phyloP scores from a whole-genome alignment of 441 rosid genomes.

The Gossypium laxum region DNA sequence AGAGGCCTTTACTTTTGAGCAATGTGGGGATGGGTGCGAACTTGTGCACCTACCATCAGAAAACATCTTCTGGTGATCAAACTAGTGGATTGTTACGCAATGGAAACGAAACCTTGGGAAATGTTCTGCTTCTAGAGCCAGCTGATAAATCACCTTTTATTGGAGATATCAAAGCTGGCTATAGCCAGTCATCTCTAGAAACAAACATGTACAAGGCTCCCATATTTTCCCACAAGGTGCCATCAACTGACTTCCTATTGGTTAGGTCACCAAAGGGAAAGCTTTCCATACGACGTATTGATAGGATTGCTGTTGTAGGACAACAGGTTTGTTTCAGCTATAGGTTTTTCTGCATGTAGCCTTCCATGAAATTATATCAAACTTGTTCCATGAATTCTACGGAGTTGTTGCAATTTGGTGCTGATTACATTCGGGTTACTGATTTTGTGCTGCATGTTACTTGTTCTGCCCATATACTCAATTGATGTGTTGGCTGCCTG shows the following conservation, averaged over 20 bases:
- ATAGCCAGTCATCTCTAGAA: conserved; percentile 73
- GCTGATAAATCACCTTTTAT: conserved; percentile 93
- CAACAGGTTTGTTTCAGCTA: conserved; percentile 64
- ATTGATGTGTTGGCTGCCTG: not conserved
- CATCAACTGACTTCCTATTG: conserved; percentile 77
- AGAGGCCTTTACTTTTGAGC: conserved; percentile 83
- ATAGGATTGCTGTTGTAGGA: conserved; percentile 80
- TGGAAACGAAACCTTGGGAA: conserved; percentile 59
- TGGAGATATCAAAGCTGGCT: conserved; percentile 79
- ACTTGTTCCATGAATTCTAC: conserved; percentile 4
- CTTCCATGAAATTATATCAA: conserved; percentile 18
- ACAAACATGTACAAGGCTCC: conserved; percentile 98
- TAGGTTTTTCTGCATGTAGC: not conserved
- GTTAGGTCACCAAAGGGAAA: conserved; percentile 94
- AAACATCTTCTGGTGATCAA: conserved; percentile 71
- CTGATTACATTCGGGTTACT: not conserved
- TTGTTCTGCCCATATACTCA: not conserved
- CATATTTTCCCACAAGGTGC: conserved; percentile 71
- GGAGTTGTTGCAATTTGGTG: conserved; percentile 10
- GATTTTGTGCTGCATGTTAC: not conserved
- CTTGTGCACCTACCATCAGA: conserved; percentile 86
- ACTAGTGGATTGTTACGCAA: conserved; percentile 40
- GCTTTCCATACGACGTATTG: conserved; percentile 85
- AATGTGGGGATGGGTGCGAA: conserved; percentile 97
- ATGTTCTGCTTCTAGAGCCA: conserved; percentile 62